Percentiles rank a stretch among this genome's conserved stretches.
Conservation (phyloP, 768 basidiomycete genomes). For the Psilocybe azurescens region DNA sequence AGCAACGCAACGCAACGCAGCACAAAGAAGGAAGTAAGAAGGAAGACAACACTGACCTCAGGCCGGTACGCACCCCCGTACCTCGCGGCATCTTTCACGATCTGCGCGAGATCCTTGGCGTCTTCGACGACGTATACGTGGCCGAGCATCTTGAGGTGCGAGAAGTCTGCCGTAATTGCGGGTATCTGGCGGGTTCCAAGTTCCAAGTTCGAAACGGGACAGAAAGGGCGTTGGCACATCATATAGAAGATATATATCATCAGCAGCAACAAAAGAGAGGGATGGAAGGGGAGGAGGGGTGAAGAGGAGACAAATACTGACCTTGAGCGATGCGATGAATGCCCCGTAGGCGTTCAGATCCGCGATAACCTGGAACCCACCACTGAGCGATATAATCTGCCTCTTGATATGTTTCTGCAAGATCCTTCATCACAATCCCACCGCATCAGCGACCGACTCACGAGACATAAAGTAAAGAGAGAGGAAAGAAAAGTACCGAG, state of each 20-base stretch:
- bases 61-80: constrained; percentile 96
- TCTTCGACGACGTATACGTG: constrained; percentile 96
- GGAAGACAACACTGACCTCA: constrained; percentile 59
- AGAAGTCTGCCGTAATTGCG: constrained; percentile 86
- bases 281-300: no score
- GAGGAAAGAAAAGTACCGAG: no score
- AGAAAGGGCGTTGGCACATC: no score
- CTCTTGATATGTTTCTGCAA: constrained; percentile 96
- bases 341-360: constrained; percentile 93
- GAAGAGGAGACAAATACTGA: constrained; percentile 28
- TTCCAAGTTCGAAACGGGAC: no score
- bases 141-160: constrained; percentile 95
- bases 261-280: not conserved
- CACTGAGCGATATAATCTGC: constrained; percentile 93
- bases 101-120: constrained; percentile 95
- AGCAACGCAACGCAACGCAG: not conserved
- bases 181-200: constrained; percentile 53
- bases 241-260: no score
- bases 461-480: no score
- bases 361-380: constrained; percentile 95
- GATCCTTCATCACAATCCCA: constrained; percentile 60
- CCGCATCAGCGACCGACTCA: not conserved
- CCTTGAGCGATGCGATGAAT: constrained; percentile 89
- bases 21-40: not conserved
- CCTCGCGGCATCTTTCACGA: constrained; percentile 92